Evolutionary conservation across 2,329 filamentous ascomycete genomes (phyloP).

Genomic region (Apiospora phragmitis): DNA sequence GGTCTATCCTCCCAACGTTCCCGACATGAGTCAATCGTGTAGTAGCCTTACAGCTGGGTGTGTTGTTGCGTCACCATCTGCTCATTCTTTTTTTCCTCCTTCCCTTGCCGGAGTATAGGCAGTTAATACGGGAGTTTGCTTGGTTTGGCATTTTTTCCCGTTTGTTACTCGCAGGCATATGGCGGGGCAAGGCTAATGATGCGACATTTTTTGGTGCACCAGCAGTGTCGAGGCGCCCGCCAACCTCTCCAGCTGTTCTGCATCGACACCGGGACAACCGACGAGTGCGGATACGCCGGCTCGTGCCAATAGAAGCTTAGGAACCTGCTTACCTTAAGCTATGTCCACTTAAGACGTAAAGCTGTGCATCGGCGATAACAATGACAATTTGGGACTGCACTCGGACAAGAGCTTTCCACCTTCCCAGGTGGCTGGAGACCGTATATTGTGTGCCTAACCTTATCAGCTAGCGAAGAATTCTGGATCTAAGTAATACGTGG

Average conservation of each 20-base stretch:
- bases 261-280: conserved; percentile 7
- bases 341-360: not conserved
- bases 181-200: conserved; percentile 9
- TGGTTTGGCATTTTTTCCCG: not conserved
- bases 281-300: conserved; percentile 6
- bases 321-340: not conserved
- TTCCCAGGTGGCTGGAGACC: not conserved
- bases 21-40: not conserved
- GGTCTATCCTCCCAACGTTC: conserved; percentile 2
- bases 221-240: conserved; percentile 1
- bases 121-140: not conserved
- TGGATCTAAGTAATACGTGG: not conserved
- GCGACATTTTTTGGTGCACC: conserved; percentile 10
- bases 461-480: not conserved
- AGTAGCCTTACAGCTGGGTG: not conserved
- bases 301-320: not conserved
- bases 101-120: not conserved
- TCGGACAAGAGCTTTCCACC: not conserved
- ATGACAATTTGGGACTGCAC: not conserved
- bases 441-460: not conserved
- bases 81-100: not conserved
- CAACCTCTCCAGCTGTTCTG: not conserved
- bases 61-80: not conserved
- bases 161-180: not conserved
- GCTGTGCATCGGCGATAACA: not conserved